Conservation (phyloP, 805 yeast genomes). For the Cyberlindnera misumaiensis region DNA sequence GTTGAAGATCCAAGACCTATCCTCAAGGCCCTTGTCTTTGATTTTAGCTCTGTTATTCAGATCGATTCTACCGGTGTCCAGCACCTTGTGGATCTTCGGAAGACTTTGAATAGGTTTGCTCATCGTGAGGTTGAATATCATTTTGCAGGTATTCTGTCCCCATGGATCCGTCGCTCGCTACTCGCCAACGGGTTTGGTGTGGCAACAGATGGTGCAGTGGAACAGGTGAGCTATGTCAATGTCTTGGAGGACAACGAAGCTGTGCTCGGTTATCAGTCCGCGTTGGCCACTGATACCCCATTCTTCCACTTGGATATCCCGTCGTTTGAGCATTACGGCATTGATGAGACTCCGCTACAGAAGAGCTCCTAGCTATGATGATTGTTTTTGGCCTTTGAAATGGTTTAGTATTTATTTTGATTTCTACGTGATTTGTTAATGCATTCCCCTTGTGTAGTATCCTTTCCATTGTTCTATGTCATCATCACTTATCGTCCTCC, state of each 20-base stretch:
- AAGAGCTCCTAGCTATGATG: no score
- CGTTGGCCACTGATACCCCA: conserved; percentile 60
- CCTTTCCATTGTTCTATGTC: not conserved
- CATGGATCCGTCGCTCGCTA: conserved; percentile 81
- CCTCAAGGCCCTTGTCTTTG: conserved; percentile 68
- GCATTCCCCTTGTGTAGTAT: not conserved
- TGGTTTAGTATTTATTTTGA: not conserved
- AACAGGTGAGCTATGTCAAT: conserved; percentile 17
- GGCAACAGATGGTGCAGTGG: conserved; percentile 40
- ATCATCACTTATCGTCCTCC: conserved; percentile 35
- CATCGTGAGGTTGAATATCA: conserved; percentile 85
- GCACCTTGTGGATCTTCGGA: conserved; percentile 66
- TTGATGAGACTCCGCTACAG: not conserved
- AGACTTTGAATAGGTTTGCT: conserved; percentile 64
- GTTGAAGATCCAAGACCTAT: conserved; percentile 52
- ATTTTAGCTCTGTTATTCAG: conserved; percentile 69
- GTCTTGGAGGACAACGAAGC: conserved; percentile 17
- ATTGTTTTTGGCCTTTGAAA: not conserved
- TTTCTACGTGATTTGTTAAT: not conserved
- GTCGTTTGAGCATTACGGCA: conserved; percentile 18
- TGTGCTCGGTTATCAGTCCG: conserved; percentile 39
- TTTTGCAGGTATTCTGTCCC: conserved; percentile 75
- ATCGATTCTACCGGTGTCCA: conserved; percentile 79
- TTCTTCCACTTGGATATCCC: conserved; percentile 79
- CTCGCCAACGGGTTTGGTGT: conserved; percentile 74